Conservation (phyloP, 2,329 filamentous ascomycete species). For the Cladophialophora immunda region DNA sequence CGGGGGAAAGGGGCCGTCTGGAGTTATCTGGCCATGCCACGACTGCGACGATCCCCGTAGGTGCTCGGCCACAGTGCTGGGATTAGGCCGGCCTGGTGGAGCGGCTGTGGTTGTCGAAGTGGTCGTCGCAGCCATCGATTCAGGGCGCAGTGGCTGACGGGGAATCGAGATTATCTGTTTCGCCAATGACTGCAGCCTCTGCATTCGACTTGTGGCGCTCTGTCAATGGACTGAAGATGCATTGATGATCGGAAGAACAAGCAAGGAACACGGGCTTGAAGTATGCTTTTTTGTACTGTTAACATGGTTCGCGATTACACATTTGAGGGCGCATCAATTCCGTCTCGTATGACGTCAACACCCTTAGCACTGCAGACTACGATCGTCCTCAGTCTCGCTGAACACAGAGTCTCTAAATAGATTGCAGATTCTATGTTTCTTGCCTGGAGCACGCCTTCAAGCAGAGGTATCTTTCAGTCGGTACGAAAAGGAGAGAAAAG, state of each 20-base stretch:
- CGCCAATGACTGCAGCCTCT: slow-evolving; percentile 4
- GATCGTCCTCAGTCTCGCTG: no score
- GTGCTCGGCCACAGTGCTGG: slow-evolving; percentile 37
- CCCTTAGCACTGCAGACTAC: no score
- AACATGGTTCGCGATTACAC: neutral
- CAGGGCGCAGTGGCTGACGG: neutral
- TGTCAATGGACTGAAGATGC: neutral
- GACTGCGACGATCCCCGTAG: slow-evolving; percentile 36
- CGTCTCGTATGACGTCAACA: slow-evolving; percentile 12
- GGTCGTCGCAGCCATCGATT: slow-evolving; percentile 4
- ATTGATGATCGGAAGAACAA: neutral
- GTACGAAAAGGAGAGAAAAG: no score
- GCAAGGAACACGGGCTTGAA: neutral
- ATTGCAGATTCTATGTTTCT: no score
- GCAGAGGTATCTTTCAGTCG: no score
- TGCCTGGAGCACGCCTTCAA: no score
- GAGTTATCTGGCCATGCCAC: slow-evolving; percentile 62
- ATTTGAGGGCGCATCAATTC: slow-evolving; percentile 15
- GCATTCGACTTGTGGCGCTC: neutral
- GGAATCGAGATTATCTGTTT: neutral
- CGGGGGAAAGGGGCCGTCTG: slow-evolving; percentile 58
- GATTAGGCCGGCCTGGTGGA: slow-evolving; percentile 29
- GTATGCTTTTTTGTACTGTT: neutral
- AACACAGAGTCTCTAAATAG: no score
- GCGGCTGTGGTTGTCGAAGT: slow-evolving; percentile 13